Evolutionary conservation across 176 grass and related monocot genomes (phyloP).

Genomic region (Dendrocalamus sinicus): DNA sequence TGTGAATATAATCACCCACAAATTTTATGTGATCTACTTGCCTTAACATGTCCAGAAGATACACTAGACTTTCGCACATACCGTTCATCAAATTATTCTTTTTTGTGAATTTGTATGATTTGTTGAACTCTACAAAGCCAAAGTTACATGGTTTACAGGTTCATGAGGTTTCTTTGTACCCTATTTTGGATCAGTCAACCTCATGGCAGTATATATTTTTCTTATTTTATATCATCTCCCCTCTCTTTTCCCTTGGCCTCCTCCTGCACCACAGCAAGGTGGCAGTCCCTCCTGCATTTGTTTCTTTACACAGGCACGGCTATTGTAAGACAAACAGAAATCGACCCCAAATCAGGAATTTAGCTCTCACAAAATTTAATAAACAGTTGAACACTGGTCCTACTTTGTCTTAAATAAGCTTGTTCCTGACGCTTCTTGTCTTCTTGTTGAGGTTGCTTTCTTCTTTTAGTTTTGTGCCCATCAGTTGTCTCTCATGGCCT

Average conservation of each 20-base stretch:
- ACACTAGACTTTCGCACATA: neutral
- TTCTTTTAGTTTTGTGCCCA: neutral
- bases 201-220: neutral
- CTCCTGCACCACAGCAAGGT: neutral
- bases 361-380: neutral
- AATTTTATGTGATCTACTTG: neutral
- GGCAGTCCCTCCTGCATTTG: neutral
- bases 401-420: slow-evolving; percentile 30
- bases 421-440: slow-evolving; percentile 12
- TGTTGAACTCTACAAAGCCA: neutral
- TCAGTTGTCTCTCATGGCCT: neutral
- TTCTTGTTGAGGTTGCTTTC: slow-evolving; percentile 22
- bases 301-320: neutral
- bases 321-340: neutral
- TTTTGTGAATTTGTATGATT: neutral
- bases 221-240: neutral
- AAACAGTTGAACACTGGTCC: neutral
- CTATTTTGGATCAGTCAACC: slow-evolving; percentile 2
- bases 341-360: neutral
- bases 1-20: neutral
- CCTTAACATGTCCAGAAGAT: neutral
- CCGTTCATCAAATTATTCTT: neutral
- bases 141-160: neutral
- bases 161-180: neutral
- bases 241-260: neutral